Evolutionary conservation across 1,284 basidiomycete species (phyloP), one percentile per base, ranked within the genome.

Genomic region (Paramarasmius palmivorus): DNA sequence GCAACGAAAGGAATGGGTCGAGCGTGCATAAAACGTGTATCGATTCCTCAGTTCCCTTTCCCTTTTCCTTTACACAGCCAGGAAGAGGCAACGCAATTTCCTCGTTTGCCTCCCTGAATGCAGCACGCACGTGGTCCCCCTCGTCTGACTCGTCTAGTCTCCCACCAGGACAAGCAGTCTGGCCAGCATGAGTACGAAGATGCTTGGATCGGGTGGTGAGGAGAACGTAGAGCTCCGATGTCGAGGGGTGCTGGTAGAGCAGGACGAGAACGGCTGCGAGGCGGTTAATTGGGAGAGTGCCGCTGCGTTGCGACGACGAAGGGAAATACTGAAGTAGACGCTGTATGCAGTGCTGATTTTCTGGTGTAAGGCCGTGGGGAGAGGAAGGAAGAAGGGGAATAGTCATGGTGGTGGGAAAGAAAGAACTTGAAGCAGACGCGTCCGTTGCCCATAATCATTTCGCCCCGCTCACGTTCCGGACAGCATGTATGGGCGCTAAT

Each of bases 21-120:
- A 94, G 73, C 4, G 76, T 70, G 35, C 84, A 83, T n/a, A 95
- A 66, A 0, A 77, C 76, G 64, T 88, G 78, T 9, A 93, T 70
- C 49, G 79, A 66, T 6, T 12, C 7, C 0, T 83, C 77, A 41
- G 78, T 79, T n/a, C n/a, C n/a, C n/a, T n/a, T n/a, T n/a, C n/a
- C n/a, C n/a, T n/a, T n/a, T n/a, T n/a, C n/a, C n/a, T n/a, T n/a
- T n/a, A n/a, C n/a, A n/a, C n/a, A n/a, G n/a, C n/a, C n/a, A 51
- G 74, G 57, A 1, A 82, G 65, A 0, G 91, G 86, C 0, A 95
- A 74, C 1, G 70, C 81, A 14, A 93, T 86, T 72, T 95, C 93
- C 70, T 95, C 92, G 57, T 82, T 68, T 0, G 92, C 93, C 71
- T 95, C 92, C 56, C 92, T 78, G 42, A 80, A 78, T 32, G 42